Evolutionary conservation across 2,329 filamentous ascomycete genomes (phyloP).

Genomic region (Xylariaceae sp.): DNA sequence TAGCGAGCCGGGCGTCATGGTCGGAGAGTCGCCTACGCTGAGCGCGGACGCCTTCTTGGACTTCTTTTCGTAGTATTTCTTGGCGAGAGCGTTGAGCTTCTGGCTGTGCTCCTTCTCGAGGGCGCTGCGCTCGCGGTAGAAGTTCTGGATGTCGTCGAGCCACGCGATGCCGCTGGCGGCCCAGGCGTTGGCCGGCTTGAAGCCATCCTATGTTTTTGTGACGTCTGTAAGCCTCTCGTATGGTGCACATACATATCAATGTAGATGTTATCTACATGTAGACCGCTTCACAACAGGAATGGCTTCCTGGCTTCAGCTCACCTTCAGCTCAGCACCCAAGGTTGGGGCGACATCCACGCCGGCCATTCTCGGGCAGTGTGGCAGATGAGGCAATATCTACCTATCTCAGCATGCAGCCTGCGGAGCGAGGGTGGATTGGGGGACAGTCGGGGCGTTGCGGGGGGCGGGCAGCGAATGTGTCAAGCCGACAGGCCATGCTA

Average conservation of each 20-base stretch:
- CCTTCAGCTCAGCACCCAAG: conserved; percentile 94
- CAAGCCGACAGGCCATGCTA: too few species aligned
- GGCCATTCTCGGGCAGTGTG: conserved; percentile 55
- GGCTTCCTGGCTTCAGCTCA: conserved; percentile 38
- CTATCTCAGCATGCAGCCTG: too few species aligned
- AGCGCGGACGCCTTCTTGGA: conserved; percentile 80
- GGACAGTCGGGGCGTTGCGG: too few species aligned
- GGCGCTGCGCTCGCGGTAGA: conserved; percentile 88
- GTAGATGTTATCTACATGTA: too few species aligned
- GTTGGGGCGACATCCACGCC: conserved; percentile 78
- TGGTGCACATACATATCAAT: too few species aligned
- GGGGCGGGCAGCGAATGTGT: too few species aligned
- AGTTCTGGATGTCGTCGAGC: conserved; percentile 95
- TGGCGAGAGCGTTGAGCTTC: conserved; percentile 81
- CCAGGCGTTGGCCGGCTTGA: conserved; percentile 93
- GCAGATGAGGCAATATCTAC: too few species aligned
- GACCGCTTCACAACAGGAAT: neutral
- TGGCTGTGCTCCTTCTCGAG: conserved; percentile 97
- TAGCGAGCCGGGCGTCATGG: conserved; percentile 89
- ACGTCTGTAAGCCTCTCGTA: neutral
- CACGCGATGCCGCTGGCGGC: conserved; percentile 83
- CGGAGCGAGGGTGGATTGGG: too few species aligned
- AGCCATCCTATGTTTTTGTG: conserved; percentile 68
- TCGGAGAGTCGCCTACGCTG: conserved; percentile 89
- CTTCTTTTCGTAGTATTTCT: conserved; percentile 98